Evolutionary conservation across 2,329 filamentous ascomycete genomes (phyloP).

Genomic region (Penicillium digitatum): DNA sequence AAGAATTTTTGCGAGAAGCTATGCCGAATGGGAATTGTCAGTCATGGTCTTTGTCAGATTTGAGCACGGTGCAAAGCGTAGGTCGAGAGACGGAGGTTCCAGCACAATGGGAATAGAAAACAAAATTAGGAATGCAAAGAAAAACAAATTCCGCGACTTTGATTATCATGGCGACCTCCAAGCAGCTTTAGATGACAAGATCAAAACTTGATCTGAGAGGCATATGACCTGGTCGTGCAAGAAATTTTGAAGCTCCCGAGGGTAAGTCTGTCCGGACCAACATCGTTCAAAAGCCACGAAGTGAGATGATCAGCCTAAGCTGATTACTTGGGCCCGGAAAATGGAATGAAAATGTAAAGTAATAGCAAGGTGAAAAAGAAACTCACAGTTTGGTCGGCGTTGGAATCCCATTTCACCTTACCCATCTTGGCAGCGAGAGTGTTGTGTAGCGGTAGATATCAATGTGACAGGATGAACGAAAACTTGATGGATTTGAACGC

Average conservation of each 20-base stretch:
- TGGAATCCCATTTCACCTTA: neutral
- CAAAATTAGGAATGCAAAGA: neutral
- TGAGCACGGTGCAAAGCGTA: neutral
- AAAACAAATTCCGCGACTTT: rapidly evolving
- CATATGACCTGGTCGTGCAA: neutral
- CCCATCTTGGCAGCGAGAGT: neutral
- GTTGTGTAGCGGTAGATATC: neutral
- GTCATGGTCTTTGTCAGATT: neutral
- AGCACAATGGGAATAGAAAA: no score
- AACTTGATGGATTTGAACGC: neutral
- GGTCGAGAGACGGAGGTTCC: no score
- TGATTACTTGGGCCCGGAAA: neutral
- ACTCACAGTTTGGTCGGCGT: neutral
- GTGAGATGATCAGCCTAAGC: neutral
- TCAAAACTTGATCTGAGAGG: neutral
- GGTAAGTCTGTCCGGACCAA: neutral
- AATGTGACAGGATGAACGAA: neutral
- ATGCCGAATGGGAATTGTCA: neutral
- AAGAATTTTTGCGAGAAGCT: neutral
- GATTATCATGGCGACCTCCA: neutral
- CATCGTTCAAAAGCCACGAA: neutral
- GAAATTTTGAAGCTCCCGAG: no score
- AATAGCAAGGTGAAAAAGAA: neutral
- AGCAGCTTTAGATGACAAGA: neutral
- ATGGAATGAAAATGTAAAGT: neutral